phyloP scores from a whole-genome alignment of 2,329 filamentous ascomycete species.

The Colletotrichum kahawae region DNA sequence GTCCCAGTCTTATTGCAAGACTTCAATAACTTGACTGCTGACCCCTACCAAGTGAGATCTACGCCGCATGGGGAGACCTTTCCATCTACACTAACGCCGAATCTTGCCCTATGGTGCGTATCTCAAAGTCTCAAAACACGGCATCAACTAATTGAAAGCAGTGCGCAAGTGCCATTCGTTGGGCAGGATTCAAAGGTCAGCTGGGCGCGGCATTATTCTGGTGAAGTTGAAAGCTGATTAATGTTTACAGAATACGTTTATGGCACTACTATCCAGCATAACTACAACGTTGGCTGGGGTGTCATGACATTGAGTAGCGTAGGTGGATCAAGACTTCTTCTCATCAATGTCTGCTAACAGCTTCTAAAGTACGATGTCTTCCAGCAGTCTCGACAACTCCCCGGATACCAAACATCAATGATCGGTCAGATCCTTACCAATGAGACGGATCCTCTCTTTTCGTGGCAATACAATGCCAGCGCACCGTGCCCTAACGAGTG shows the following conservation, averaged over 20 bases:
- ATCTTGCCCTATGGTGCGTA: constrained; percentile 53
- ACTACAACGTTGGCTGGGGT: constrained; percentile 33
- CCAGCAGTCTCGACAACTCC: constrained; percentile 41
- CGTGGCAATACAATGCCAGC: constrained; percentile 54
- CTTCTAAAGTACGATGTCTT: constrained; percentile 48
- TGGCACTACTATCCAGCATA: constrained; percentile 52
- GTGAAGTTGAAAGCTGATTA: background rate
- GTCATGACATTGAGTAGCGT: constrained; percentile 14
- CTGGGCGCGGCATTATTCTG: no score
- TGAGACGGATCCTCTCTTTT: constrained; percentile 59
- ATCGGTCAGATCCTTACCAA: constrained; percentile 51
- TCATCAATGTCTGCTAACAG: constrained; percentile 26
- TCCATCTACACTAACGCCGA: constrained; percentile 63
- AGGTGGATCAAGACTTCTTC: background rate
- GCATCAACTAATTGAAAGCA: background rate
- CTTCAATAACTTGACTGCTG: accelerated
- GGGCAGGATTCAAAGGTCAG: constrained; percentile 51
- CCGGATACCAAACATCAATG: constrained; percentile 36
- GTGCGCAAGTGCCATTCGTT: constrained; percentile 60
- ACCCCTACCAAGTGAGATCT: constrained; percentile 31
- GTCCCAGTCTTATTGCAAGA: accelerated
- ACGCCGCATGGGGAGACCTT: constrained; percentile 48
- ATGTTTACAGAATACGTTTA: constrained; percentile 51
- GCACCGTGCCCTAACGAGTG: constrained; percentile 15
- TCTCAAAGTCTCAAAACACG: background rate